phyloP scores from a whole-genome alignment of 2,329 filamentous ascomycete species.

The Cytospora piceae region DNA sequence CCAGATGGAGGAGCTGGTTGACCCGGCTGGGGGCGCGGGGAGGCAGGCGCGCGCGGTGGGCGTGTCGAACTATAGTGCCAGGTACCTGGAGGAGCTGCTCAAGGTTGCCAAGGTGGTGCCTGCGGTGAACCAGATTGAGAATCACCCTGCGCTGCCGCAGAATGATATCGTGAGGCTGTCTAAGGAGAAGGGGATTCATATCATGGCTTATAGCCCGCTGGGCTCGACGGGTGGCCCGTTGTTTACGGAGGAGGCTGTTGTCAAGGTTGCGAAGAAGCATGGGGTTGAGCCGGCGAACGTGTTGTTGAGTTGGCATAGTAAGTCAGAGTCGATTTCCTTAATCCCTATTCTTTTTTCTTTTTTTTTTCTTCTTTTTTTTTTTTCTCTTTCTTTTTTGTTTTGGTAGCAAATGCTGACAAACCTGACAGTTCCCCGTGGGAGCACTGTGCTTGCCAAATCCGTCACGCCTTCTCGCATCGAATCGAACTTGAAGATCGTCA shows the following conservation, averaged over 20 bases:
- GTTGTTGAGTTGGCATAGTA: slow-evolving; percentile 73
- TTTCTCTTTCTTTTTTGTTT: too few species aligned
- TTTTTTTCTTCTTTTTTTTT: too few species aligned
- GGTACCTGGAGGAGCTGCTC: slow-evolving; percentile 60
- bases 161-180: slow-evolving; percentile 73
- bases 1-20: slow-evolving; percentile 69
- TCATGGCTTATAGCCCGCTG: slow-evolving; percentile 73
- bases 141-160: slow-evolving; percentile 72
- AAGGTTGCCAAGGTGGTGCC: slow-evolving; percentile 57
- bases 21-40: slow-evolving; percentile 46
- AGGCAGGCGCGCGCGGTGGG: slow-evolving; percentile 57
- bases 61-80: slow-evolving; percentile 62
- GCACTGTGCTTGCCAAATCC: slow-evolving; percentile 74
- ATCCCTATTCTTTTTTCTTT: too few species aligned
- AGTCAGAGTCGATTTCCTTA: slow-evolving; percentile 41
- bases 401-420: too few species aligned
- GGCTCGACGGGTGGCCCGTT: slow-evolving; percentile 68
- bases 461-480: slow-evolving; percentile 70
- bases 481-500: slow-evolving; percentile 69
- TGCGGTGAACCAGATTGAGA: slow-evolving; percentile 74
- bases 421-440: slow-evolving; percentile 64
- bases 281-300: slow-evolving; percentile 64
- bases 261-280: slow-evolving; percentile 67
- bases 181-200: slow-evolving; percentile 68
- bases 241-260: slow-evolving; percentile 63